Evolutionary conservation across 805 yeast genomes (phyloP), one percentile per base, ranked within the genome.

Genomic region (Metschnikowia lachancei): DNA sequence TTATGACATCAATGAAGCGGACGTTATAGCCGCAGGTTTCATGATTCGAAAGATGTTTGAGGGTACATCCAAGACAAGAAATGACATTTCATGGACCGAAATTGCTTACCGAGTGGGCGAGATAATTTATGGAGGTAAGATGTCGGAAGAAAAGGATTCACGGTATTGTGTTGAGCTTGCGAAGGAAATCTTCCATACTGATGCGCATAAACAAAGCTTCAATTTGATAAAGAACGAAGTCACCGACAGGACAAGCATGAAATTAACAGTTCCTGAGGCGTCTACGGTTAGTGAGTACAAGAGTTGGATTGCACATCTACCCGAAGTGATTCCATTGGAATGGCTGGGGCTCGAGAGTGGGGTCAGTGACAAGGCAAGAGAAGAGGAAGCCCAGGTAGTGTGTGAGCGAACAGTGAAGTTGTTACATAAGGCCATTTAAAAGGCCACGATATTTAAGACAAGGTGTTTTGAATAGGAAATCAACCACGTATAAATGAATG

Each of bases 1-100:
- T 9, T 84, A 87, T 58, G 95, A 86, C 49, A 78, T 90, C 55
- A 86, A 78, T 58, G 87, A 86, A 46, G 64, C 82, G n/a, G 97
- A 91, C 59, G 75, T 83, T 44, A 64, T 67, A 10, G 70, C 80
- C 18, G 83, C 81, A 1, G 52, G 72, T 3, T 57, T 50, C 40
- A 67, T 81, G 16, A 61, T 83, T 40, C 69, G 69, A 34, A 64
- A 68, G 38, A 59, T 77, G 55, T 57, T 83, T n/a, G 30, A 24
- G 3, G 38, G 29, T 14, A 24, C 30, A 22, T 45, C 36, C 6
- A 49, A 35, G 1, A 45, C 46, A 29, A 26, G 38, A 17, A 36
- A 30, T 18, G 22, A 31, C 1, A 67, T 82, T 41, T 81, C 85
- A 5, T 83, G 87, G 88, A 56, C 63, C 3, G 74, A 74, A 14